Evolutionary conservation across 2,329 filamentous ascomycete species (phyloP).

Genomic region (Fonsecaea pedrosoi): DNA sequence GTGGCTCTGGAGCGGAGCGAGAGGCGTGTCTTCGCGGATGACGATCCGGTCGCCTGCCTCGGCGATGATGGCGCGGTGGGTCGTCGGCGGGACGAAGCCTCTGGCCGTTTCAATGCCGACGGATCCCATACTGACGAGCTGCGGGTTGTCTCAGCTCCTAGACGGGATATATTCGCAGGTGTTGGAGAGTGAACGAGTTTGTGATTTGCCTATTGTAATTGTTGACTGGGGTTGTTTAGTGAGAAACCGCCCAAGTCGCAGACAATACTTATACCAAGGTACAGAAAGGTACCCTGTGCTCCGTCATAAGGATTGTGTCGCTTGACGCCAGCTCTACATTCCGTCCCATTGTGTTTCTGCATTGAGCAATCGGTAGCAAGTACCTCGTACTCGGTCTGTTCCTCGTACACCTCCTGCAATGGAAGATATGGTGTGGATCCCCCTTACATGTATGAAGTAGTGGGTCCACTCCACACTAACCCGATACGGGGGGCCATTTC

Average conservation of each 20-base stretch:
- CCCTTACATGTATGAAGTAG: too few species aligned
- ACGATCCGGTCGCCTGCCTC: neutral
- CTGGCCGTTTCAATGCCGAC: neutral
- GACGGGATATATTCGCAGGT: neutral
- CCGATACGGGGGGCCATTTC: neutral
- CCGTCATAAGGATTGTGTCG: neutral
- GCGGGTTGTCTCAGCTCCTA: neutral
- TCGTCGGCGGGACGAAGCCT: neutral
- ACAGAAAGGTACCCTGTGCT: neutral
- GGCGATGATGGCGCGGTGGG: neutral
- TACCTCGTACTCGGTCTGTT: too few species aligned
- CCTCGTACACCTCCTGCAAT: too few species aligned
- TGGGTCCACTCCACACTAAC: neutral
- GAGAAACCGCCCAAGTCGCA: neutral
- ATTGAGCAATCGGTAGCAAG: too few species aligned
- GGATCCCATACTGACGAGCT: neutral
- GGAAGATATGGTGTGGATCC: neutral
- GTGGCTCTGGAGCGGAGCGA: constrained; percentile 19
- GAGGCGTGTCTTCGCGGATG: constrained; percentile 20
- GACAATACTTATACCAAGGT: neutral
- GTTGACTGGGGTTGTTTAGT: neutral
- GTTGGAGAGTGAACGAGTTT: neutral
- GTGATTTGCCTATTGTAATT: neutral
- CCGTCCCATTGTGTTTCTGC: too few species aligned
- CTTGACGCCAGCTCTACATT: neutral